Evolutionary conservation across 139 green algal genomes (phyloP), one percentile per base, ranked within the genome.

Genomic region (Ettlia oleoabundans): DNA sequence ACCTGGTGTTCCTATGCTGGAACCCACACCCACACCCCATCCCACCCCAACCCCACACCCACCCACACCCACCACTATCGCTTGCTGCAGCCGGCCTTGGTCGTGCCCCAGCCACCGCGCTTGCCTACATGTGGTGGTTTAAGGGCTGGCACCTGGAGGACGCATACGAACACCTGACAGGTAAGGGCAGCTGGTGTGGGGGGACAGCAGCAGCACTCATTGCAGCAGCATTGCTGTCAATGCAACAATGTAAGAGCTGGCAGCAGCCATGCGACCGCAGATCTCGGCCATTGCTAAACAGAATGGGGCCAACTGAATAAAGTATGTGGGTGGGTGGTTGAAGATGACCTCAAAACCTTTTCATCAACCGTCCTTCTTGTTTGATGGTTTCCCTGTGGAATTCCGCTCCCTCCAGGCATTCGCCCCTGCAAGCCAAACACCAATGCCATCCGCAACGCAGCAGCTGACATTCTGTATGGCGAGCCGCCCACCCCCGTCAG

Each of bases 51-150:
- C n/a, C n/a, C n/a, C n/a, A n/a, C n/a, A n/a, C n/a, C n/a, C n/a
- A n/a, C n/a, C n/a, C n/a, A n/a, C n/a, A n/a, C n/a, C n/a, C n/a
- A n/a, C n/a, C n/a, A n/a, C n/a, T n/a, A 13, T 1, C 10, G 38
- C 65, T 26, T 55, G n/a, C 33, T 70, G 71, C 51, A 65, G 52
- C 88, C 90, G 96, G 96, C 30, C 85, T 99, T 82, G 96, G 96
- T 0, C 90, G 96, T 5, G 96, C 96, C 1, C 96, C 96, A 21
- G 96, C 92, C 33, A 91, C 93, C 6, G 96, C 96, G 0, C 86
- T 98, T 67, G 95, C 93, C 15, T 98, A 96, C 88, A 97, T 98
- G 93, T 94, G 92, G 87, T 98, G 95, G 95, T 86, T 95, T 61
- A 89, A 93, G 13, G 94, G 91, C 63, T 86, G 92, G 30, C 80